phyloP scores from a whole-genome alignment of 2,329 filamentous ascomycete species.

The Peltaster fructicola region DNA sequence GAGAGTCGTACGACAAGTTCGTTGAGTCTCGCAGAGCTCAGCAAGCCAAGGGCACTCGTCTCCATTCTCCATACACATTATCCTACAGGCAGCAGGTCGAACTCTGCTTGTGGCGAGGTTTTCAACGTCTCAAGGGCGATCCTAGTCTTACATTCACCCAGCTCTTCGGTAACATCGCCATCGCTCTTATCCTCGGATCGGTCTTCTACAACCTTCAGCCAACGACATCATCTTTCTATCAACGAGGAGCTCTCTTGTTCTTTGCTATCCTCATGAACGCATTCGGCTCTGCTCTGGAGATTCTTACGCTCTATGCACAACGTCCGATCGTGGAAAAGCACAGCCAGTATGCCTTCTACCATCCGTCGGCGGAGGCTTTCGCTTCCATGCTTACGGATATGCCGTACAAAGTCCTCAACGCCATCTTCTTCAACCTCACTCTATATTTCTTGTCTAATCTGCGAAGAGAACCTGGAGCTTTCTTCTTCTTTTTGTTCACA shows the following conservation, averaged over 20 bases:
- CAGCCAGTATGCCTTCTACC: conserved; percentile 68
- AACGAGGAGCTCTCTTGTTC: conserved; percentile 65
- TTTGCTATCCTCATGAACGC: conserved; percentile 78
- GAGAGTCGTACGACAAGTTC: conserved; percentile 28
- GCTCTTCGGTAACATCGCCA: conserved; percentile 52
- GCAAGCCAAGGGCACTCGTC: conserved; percentile 33
- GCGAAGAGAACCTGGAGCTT: conserved; percentile 52
- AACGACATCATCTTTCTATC: conserved; percentile 57
- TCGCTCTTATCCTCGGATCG: conserved; percentile 61
- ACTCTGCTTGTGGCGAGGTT: conserved; percentile 69
- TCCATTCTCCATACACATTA: conserved; percentile 65
- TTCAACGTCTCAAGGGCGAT: conserved; percentile 58
- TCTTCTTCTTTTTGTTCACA: conserved; percentile 74
- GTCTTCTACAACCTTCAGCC: conserved; percentile 60
- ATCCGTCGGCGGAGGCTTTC: conserved; percentile 75
- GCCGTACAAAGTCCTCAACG: conserved; percentile 64
- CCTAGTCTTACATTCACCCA: conserved; percentile 53
- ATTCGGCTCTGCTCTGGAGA: conserved; percentile 65
- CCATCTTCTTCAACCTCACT: conserved; percentile 58
- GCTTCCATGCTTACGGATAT: conserved; percentile 74
- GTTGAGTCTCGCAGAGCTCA: conserved; percentile 28
- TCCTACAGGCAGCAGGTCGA: conserved; percentile 58
- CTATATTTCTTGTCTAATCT: conserved; percentile 82
- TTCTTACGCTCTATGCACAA: conserved; percentile 73
- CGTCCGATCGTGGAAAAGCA: conserved; percentile 89